Evolutionary conservation across 2,329 filamentous ascomycete species (phyloP), one percentile per base, ranked within the genome.

Genomic region (Cordyceps javanica): DNA sequence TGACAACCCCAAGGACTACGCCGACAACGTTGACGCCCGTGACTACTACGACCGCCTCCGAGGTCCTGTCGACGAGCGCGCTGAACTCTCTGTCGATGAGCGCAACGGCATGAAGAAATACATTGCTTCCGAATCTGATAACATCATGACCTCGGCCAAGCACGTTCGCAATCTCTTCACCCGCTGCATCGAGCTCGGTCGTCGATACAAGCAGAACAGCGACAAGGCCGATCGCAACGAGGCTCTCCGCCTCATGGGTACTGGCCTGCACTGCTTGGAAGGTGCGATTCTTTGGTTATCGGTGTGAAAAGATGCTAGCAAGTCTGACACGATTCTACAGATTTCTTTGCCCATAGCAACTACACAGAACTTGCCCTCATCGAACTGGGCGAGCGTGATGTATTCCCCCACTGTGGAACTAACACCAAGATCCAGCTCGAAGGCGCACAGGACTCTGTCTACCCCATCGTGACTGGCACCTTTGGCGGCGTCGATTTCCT

Each of bases 401-500:
- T 96, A 60, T 97, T 97, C 71, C 90, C 93, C 26, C 91, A 96
- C 67, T 90, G 94, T 56, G 93, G 93, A 36, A 80, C 85, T 59
- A 75, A 82, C 65, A 91, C 91, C n/a, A 76, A 77, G 67, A 76
- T 96, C 28, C 77, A 83, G 46, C 79, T 97, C 28, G 77, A 81
- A 34, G 91, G 89, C 45, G 87, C 82, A 58, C 78, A 79, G 23
- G 69, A 78, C 34, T 68, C 79, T 5, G 89, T 96, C 60, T 96
- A 89, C 65, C 92, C 92, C 7, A 76, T 93, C 60, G 82, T 96
- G 45, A 97, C 92, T 1, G 92, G 93, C 60, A 97, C 92, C 7
- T 97, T 97, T 72, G 92, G 92, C 61, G 92, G 92, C 62, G 92
- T 96, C 14, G 93, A 97, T 68, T 97, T 97, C 74, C 77, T 96